Base-by-base conservation (phyloP, 495 filamentous ascomycete genomes). In the Xylaria sp. region DNA sequence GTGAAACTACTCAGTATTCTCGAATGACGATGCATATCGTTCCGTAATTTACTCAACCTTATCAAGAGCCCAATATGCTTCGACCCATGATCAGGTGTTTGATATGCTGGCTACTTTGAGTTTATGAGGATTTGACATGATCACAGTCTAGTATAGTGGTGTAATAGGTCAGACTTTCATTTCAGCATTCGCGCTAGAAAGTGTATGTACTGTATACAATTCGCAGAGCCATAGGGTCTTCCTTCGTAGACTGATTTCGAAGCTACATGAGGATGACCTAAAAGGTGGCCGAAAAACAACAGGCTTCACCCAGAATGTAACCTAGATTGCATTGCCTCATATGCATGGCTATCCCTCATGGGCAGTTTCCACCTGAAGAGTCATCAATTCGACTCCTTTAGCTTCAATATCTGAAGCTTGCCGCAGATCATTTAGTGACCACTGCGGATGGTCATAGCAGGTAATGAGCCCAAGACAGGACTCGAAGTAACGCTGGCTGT, bases 141-240 rank as follows among this genome's bases (percentile, higher is more conserved):
- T 37, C 0, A 0, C 29, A 1, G 7, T 15, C n/a, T 11, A 14
- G 9, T 48, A 41, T 44, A 40, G 17, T 33, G 7, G 5, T 0
- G 4, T 44, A n/a, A n/a, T 9, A 4, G 17, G 11, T 46, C 6
- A 2, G 26, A 15, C 52, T 21, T 40, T 66, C 15, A 46, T 44
- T 46, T 44, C 41, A 46, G 21, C n/a, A 44, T 63, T 63, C 41
- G 21, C 41, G 46, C 24, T 33, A 46, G 14, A 31, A 14, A 46
- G 19, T 31, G 26, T n/a, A 65, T n/a, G 44, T 52, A 52, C 62
- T 52, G 17, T 31, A 21, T 65, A 52, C 62, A 50, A 52, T 24
- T n/a, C 5, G 21, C 62, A 50, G 21, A 21, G 19, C 29, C 19
- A 50, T 50, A n/a, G 8, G 9, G 24, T 35, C 62, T 50, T 14